Base-by-base conservation (phyloP, 1,139 yeast species). In the Candida tetrigidarum region DNA sequence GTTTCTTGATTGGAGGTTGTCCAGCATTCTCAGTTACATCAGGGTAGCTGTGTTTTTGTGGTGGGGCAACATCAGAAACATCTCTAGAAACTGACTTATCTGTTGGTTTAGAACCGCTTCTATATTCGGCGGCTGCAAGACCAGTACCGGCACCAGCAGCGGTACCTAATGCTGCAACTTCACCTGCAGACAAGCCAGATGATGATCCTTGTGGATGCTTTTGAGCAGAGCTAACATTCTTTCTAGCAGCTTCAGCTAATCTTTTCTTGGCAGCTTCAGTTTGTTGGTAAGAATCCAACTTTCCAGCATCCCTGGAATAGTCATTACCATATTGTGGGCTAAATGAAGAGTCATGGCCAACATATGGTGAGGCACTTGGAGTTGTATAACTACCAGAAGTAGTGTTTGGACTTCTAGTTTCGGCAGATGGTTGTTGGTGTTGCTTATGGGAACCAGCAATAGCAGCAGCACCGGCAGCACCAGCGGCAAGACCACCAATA, bases 201-300 rank as follows among this genome's bases (percentile, higher is more conserved):
- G 28, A 15, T 5, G 25, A 4, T 3, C 16, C 15, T 6, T 12
- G 23, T 5, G 41, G 18, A 22, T 36, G 41, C 18, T 41, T 34
- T 28, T 41, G 44, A 18, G 44, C 34, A 8, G 47, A 44, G 19
- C 22, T 40, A 14, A 23, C 50, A 37, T 44, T 47, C 34, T 35
- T 42, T 40, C 50, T 46, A 9, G 50, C 51, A 26, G 51, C 50
- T 37, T 48, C 50, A 23, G 48, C 46, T 37, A 49, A 39, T 41
- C 52, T 43, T 30, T 43, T 43, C 30, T 43, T 47, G 9, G 52
- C 52, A 41, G 45, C 44, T 36, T 43, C 50, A 23, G 42, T 29
- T 37, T 46, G 46, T 33, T 46, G 42, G 11, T 37, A 35, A 44
- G 35, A 12, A 16, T 43, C 33, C 34, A 41, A 18, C 16, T 38